Evolutionary conservation across 2,329 filamentous ascomycete genomes (phyloP).

Genomic region (Zasmidium citrigriseum): DNA sequence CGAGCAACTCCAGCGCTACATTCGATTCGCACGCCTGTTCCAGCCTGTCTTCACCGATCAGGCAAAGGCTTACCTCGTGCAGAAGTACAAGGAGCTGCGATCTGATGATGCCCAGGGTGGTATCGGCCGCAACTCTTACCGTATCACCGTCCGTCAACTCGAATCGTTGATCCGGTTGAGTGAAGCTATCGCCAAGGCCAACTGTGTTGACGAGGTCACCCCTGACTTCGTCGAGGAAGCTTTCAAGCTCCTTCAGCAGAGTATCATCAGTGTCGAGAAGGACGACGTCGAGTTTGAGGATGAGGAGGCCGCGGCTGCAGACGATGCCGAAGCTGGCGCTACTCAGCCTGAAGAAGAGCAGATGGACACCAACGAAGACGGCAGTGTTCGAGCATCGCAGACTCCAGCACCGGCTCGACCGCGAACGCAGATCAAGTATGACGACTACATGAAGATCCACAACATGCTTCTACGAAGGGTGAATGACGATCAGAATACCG

Average conservation of each 20-base stretch:
- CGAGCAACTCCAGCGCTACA: constrained; percentile 94
- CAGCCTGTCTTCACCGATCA: constrained; percentile 88
- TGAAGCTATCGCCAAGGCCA: constrained; percentile 97
- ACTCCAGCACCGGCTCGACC: constrained; percentile 47
- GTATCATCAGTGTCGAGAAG: constrained; percentile 96
- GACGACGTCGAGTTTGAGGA: constrained; percentile 94
- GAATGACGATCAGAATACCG: constrained; percentile 74
- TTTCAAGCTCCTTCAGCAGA: constrained; percentile 85
- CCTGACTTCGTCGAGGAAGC: constrained; percentile 87
- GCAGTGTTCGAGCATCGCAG: constrained; percentile 41
- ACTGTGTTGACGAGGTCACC: constrained; percentile 88
- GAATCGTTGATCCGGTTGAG: constrained; percentile 94
- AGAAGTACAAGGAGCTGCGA: constrained; percentile 93
- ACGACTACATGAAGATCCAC: constrained; percentile 90
- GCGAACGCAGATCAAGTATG: constrained; percentile 90
- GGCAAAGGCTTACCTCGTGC: constrained; percentile 80
- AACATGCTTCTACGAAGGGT: constrained; percentile 82
- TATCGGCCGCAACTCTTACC: constrained; percentile 90
- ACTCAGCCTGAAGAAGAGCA: constrained; percentile 51
- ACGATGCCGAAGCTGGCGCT: constrained; percentile 47
- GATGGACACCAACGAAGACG: constrained; percentile 48
- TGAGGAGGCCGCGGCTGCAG: constrained; percentile 52
- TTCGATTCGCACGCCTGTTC: constrained; percentile 93
- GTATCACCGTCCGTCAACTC: constrained; percentile 93
- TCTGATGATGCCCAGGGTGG: constrained; percentile 93